A percentile compares a stretch with the other conserved stretches of the same genome.
Evolutionary conservation across 495 filamentous ascomycete species (phyloP).

Genomic region (Talaromyces trachyspermus): DNA sequence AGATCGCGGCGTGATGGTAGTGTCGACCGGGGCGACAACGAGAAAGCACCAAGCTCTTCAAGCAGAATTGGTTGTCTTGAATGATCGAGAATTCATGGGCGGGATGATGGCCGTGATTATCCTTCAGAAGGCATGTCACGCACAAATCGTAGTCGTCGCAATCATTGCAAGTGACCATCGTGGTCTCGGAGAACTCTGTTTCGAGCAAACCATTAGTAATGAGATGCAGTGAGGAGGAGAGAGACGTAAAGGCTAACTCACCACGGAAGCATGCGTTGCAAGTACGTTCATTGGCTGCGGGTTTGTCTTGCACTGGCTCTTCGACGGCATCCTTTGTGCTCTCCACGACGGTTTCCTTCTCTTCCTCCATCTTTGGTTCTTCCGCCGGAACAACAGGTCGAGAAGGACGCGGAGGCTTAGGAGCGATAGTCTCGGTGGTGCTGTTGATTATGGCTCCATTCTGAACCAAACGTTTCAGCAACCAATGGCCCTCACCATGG

Average conservation of each 20-base stretch:
- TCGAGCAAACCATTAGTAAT: too few relatives aligned
- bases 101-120: conserved; percentile 89
- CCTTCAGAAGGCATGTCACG: conserved; percentile 63
- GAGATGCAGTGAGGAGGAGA: too few relatives aligned
- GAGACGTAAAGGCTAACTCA: conserved; percentile 41
- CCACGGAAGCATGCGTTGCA: conserved; percentile 88
- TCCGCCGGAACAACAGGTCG: conserved; percentile 8
- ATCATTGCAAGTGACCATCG: conserved; percentile 75
- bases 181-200: conserved; percentile 61
- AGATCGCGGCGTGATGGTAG: conserved; percentile 76
- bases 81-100: conserved; percentile 63
- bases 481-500: conserved; percentile 71
- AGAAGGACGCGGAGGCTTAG: conserved; percentile 36
- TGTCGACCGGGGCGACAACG: conserved; percentile 78
- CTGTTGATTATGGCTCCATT: conserved; percentile 75
- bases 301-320: too few relatives aligned
- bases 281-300: conserved; percentile 56
- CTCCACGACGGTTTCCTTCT: conserved; percentile 10
- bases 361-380: conserved; percentile 5
- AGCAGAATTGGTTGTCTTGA: conserved; percentile 27
- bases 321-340: too few relatives aligned
- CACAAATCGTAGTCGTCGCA: conserved; percentile 95
- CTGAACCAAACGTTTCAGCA: conserved; percentile 82
- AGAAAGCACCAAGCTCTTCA: conserved; percentile 39
- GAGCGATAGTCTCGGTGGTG: conserved; percentile 68